phyloP scores from a whole-genome alignment of 2,329 filamentous ascomycete species.

The Escovopsis sp. region DNA sequence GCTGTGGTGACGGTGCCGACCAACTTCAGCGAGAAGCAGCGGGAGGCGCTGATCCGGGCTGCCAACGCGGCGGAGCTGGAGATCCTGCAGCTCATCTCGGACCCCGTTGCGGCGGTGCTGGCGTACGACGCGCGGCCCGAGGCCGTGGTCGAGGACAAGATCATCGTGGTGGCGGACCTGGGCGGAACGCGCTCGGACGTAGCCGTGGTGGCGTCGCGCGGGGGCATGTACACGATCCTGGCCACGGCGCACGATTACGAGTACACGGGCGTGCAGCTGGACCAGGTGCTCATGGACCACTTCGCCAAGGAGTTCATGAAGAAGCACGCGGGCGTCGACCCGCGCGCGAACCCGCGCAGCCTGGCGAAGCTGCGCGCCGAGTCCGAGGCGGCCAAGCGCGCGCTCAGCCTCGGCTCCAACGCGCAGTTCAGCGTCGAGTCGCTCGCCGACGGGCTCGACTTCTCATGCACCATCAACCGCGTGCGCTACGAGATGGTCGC shows the following conservation, averaged over 20 bases:
- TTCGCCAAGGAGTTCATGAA: constrained; percentile 99
- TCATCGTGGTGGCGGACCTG: constrained; percentile 79
- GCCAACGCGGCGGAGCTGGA: constrained; percentile 73
- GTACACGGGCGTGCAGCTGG: constrained; percentile 70
- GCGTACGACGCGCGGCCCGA: constrained; percentile 83
- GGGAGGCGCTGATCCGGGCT: constrained; percentile 61
- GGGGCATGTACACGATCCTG: constrained; percentile 90
- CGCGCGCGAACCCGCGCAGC: constrained; percentile 63
- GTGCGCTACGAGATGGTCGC: constrained; percentile 82
- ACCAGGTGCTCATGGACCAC: constrained; percentile 85
- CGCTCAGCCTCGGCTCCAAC: constrained; percentile 74
- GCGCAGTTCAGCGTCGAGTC: constrained; percentile 89
- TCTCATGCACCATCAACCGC: constrained; percentile 81
- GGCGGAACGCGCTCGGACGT: constrained; percentile 89
- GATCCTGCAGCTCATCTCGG: constrained; percentile 81
- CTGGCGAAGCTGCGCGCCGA: constrained; percentile 88
- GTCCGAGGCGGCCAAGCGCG: constrained; percentile 82
- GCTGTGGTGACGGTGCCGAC: constrained; percentile 89
- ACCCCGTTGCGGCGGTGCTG: constrained; percentile 77
- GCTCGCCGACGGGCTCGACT: constrained; percentile 79
- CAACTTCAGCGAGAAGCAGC: constrained; percentile 81
- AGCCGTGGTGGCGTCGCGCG: constrained; percentile 76
- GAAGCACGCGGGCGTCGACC: constrained; percentile 74
- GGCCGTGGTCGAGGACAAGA: constrained; percentile 65
- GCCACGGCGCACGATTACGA: constrained; percentile 94